Percentiles rank a stretch among this genome's conserved stretches.
These are phyloP conservation scores for Primulina huaijiensis DNA, from an alignment of 257 asterid genomes.

Conservation along the genomic window DNA sequence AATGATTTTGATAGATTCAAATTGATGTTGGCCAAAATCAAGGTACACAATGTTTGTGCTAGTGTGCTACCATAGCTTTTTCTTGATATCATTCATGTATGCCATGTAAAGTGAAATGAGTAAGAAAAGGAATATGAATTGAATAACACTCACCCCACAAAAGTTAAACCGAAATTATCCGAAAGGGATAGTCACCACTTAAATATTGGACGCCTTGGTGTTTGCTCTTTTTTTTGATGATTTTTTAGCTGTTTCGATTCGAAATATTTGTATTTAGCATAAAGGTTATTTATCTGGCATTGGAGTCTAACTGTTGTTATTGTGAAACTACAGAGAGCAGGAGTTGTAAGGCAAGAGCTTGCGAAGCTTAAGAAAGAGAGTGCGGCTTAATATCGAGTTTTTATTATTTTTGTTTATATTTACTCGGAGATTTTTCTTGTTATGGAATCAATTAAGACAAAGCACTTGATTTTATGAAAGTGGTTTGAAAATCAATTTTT, in stretches of 20 bases:
- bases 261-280: background rate
- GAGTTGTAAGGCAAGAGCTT: background rate
- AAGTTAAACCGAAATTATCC: background rate
- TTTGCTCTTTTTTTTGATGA: too few species aligned
- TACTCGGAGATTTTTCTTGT: background rate
- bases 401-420: too few species aligned
- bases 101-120: background rate
- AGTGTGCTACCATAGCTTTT: background rate
- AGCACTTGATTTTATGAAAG: background rate
- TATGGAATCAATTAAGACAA: background rate
- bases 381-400: background rate
- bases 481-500: background rate
- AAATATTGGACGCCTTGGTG: background rate
- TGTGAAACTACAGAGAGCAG: background rate
- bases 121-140: background rate
- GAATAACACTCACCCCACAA: background rate
- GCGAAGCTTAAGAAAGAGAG: background rate
- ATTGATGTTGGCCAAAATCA: slow-evolving; percentile 28
- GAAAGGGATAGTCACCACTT: background rate
- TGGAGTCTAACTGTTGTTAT: background rate
- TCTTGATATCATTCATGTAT: background rate
- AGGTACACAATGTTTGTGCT: background rate
- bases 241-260: background rate
- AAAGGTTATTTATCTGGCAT: background rate
- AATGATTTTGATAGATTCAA: slow-evolving; percentile 20